phyloP scores from a whole-genome alignment of 345 rosid genomes.

The Salix purpurea region DNA sequence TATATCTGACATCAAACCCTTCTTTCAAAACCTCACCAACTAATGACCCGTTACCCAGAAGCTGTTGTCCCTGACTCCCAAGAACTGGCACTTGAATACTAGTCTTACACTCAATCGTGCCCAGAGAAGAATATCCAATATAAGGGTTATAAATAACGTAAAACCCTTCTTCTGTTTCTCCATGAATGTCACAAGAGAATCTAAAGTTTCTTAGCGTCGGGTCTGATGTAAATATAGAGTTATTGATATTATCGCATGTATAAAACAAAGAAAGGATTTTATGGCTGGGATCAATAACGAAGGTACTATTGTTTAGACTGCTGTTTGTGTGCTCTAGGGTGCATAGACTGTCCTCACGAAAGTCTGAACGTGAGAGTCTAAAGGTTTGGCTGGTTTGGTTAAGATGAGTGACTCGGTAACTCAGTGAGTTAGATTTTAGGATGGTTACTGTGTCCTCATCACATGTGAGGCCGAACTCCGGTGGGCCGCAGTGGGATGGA shows the following conservation, averaged over 20 bases:
- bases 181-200: conserved; percentile 20
- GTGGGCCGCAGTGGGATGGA: conserved; percentile 44
- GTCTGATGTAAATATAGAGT: not conserved
- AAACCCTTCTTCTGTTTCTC: not conserved
- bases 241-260: not conserved
- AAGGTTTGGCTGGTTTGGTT: conserved; percentile 20
- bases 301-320: conserved; percentile 20
- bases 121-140: conserved; percentile 13
- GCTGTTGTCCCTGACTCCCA: too few relatives aligned
- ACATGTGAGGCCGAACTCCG: conserved; percentile 37
- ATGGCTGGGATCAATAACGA: conserved; percentile 2
- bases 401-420: conserved; percentile 22
- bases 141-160: conserved; percentile 22
- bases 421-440: conserved; percentile 13
- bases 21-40: too few relatives aligned
- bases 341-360: conserved; percentile 25
- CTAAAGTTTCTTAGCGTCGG: not conserved
- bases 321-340: conserved; percentile 8
- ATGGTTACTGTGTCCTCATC: not conserved
- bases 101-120: too few relatives aligned
- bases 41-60: too few relatives aligned
- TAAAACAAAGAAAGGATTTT: conserved; percentile 22
- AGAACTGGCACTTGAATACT: too few relatives aligned
- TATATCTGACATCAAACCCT: too few relatives aligned
- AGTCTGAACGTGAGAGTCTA: conserved; percentile 25